Conservation (phyloP, 306 rosid genomes). For the Aeschynomene evenia region DNA sequence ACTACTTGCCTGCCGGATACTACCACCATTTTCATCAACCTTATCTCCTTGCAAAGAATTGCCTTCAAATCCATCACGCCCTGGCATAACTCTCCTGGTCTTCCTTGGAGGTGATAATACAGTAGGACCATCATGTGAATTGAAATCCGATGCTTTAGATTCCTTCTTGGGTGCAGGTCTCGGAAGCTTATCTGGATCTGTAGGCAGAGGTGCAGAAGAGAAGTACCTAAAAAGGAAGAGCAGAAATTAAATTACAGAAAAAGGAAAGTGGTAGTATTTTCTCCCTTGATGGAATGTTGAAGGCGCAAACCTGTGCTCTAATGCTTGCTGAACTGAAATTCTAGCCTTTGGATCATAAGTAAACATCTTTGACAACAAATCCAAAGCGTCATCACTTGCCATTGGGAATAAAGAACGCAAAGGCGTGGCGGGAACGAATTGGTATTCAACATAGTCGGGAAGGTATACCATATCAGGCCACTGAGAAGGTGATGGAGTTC, state of each 20-base stretch:
- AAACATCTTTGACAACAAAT: slow-evolving; percentile 90
- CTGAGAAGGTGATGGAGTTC: slow-evolving; percentile 89
- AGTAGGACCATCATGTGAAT: slow-evolving; percentile 73
- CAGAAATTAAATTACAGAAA: slow-evolving; percentile 24
- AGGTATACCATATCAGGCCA: slow-evolving; percentile 92
- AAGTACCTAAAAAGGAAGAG: slow-evolving; percentile 63
- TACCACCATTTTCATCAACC: slow-evolving; percentile 50
- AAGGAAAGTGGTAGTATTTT: neutral
- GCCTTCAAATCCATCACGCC: slow-evolving; percentile 71
- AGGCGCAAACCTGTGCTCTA: slow-evolving; percentile 78
- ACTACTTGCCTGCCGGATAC: slow-evolving; percentile 49
- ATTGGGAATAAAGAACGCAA: slow-evolving; percentile 76
- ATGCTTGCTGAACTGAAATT: slow-evolving; percentile 84
- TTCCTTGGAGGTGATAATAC: slow-evolving; percentile 94
- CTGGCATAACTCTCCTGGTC: slow-evolving; percentile 92
- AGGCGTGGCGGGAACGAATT: slow-evolving; percentile 82
- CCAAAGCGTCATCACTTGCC: slow-evolving; percentile 92
- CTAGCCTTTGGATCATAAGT: slow-evolving; percentile 91
- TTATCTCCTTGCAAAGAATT: slow-evolving; percentile 54
- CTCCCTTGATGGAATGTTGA: slow-evolving; percentile 14
- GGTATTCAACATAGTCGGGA: slow-evolving; percentile 96
- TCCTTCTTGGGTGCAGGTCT: slow-evolving; percentile 92
- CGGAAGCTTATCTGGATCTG: slow-evolving; percentile 86
- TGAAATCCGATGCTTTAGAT: slow-evolving; percentile 54
- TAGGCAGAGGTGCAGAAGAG: slow-evolving; percentile 74